Percentiles rank a stretch among this genome's conserved stretches.
These are phyloP conservation scores for Blumeria graminis DNA, from an alignment of 2,329 filamentous ascomycete genomes.

Conservation along the genomic window DNA sequence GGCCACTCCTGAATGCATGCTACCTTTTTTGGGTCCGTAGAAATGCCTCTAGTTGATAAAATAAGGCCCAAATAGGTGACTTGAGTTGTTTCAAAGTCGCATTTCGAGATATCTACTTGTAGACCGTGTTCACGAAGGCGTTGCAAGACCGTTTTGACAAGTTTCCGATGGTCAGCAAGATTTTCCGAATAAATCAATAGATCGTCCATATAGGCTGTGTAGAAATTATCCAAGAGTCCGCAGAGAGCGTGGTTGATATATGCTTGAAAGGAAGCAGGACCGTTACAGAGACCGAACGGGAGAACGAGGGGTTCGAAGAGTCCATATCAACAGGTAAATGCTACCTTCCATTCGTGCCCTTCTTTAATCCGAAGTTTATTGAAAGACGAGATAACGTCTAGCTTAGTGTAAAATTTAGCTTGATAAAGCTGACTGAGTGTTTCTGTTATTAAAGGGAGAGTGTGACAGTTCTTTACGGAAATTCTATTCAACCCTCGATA, in stretches of 20 bases:
- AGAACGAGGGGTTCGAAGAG: background rate
- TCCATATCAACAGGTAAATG: background rate
- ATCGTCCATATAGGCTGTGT: background rate
- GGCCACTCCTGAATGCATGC: background rate
- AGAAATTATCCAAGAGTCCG: background rate
- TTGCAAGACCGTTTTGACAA: conserved; percentile 1
- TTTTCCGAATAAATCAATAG: conserved; percentile 1
- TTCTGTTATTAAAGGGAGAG: conserved; percentile 1
- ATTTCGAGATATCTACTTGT: background rate
- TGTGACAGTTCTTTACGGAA: background rate
- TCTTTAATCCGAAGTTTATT: background rate
- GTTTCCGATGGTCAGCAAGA: background rate
- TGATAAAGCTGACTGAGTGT: background rate
- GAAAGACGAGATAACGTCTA: background rate
- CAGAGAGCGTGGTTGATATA: background rate
- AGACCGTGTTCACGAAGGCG: background rate
- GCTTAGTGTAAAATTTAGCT: background rate
- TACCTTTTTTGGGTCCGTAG: conserved; percentile 1
- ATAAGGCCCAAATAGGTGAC: conserved; percentile 2
- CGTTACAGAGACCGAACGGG: conserved; percentile 2
- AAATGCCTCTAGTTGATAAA: background rate
- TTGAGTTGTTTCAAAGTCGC: background rate
- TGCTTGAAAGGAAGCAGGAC: conserved; percentile 1
- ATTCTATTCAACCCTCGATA: background rate
- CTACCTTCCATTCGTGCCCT: background rate